Evolutionary conservation across 768 basidiomycete species (phyloP).

Genomic region (Fomitopsis pulvina): DNA sequence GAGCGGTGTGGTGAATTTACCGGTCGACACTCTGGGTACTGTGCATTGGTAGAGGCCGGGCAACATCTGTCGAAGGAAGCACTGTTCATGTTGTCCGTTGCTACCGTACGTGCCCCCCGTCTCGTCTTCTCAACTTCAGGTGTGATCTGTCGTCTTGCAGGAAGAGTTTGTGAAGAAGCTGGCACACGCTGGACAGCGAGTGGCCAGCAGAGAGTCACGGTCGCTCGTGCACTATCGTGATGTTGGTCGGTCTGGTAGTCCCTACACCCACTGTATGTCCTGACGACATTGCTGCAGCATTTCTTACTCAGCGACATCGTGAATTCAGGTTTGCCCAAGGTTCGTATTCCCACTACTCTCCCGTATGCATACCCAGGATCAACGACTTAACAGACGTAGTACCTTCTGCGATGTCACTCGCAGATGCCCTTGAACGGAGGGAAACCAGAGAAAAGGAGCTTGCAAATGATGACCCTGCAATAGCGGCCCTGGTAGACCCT

Average conservation of each 20-base stretch:
- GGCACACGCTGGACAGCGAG: conserved; percentile 59
- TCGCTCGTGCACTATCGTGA: conserved; percentile 62
- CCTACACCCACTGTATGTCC: conserved; percentile 3
- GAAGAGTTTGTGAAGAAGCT: conserved; percentile 83
- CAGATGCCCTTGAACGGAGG: conserved; percentile 52
- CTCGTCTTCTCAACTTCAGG: background rate
- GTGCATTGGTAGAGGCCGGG: conserved; percentile 20
- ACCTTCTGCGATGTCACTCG: conserved; percentile 51
- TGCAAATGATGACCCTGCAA: conserved; percentile 37
- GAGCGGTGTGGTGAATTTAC: background rate
- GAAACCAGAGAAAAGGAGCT: conserved; percentile 46
- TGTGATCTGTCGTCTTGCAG: conserved; percentile 29
- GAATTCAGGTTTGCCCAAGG: conserved; percentile 73
- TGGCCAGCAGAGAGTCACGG: conserved; percentile 54
- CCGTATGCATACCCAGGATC: conserved; percentile 3
- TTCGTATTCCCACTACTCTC: conserved; percentile 17
- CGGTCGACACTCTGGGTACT: background rate
- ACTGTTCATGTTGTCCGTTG: conserved; percentile 65
- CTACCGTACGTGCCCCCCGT: conserved; percentile 49
- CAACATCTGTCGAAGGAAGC: conserved; percentile 70
- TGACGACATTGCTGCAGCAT: conserved; percentile 32
- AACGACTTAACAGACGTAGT: conserved; percentile 50
- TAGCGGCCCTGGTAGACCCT: conserved; percentile 7
- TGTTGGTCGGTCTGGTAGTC: conserved; percentile 48
- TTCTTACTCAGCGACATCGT: conserved; percentile 52